These are phyloP conservation scores for Leptoxyphium fumago DNA, from an alignment of 2,329 filamentous ascomycete species.

Conservation along the genomic window DNA sequence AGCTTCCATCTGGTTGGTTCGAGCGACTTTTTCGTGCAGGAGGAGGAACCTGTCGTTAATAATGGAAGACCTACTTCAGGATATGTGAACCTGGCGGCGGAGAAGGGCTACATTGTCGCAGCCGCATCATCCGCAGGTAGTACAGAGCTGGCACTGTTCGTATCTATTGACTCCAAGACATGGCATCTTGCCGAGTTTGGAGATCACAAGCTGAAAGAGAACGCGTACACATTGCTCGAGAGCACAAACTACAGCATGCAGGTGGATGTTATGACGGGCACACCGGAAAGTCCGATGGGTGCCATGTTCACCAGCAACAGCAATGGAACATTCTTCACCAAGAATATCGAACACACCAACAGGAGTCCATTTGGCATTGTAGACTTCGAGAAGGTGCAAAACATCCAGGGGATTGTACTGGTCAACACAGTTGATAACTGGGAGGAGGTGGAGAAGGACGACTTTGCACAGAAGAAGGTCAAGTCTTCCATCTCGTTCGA, in stretches of 20 bases:
- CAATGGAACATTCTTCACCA: slow-evolving; percentile 89
- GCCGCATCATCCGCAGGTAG: slow-evolving; percentile 67
- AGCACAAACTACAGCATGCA: slow-evolving; percentile 97
- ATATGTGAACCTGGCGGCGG: slow-evolving; percentile 64
- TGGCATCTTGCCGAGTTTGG: slow-evolving; percentile 91
- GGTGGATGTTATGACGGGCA: slow-evolving; percentile 70
- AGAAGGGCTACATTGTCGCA: slow-evolving; percentile 76
- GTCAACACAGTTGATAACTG: slow-evolving; percentile 84
- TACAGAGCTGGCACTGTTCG: slow-evolving; percentile 81
- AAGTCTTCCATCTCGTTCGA: slow-evolving; percentile 83
- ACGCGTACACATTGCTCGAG: slow-evolving; percentile 83
- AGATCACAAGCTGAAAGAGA: slow-evolving; percentile 69
- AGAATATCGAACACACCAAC: slow-evolving; percentile 86
- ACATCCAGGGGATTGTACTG: slow-evolving; percentile 82
- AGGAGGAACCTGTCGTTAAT: slow-evolving; percentile 54
- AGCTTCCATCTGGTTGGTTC: slow-evolving; percentile 70
- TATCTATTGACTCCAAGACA: slow-evolving; percentile 65
- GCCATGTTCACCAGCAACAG: slow-evolving; percentile 91
- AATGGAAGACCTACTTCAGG: slow-evolving; percentile 60
- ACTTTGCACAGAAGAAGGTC: slow-evolving; percentile 46
- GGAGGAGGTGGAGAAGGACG: slow-evolving; percentile 49
- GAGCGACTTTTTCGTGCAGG: slow-evolving; percentile 61
- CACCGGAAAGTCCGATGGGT: slow-evolving; percentile 52
- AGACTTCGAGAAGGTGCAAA: slow-evolving; percentile 87
- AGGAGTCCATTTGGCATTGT: slow-evolving; percentile 61